Percentiles rank a stretch among this genome's conserved stretches.
Conservation (phyloP, 768 basidiomycete species). For the Trametes coccinea region DNA sequence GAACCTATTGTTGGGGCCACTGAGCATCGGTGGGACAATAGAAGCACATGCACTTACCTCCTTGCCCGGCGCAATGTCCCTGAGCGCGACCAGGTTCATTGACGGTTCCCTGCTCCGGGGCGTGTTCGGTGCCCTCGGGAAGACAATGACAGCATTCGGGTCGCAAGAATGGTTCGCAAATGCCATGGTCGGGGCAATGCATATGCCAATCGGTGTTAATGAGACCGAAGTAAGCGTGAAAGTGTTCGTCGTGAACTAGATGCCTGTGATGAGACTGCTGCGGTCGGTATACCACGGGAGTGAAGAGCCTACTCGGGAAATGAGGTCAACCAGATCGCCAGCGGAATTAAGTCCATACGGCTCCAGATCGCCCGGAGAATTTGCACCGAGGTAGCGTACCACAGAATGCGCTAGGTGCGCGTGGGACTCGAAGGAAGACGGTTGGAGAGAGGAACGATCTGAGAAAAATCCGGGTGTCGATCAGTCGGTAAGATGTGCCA, state of each 20-base stretch:
- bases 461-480: conserved; percentile 4
- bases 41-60: conserved; percentile 52
- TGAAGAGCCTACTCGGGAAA: conserved; percentile 60
- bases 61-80: conserved; percentile 60
- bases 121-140: conserved; percentile 56
- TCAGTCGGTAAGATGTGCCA: neutral
- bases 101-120: conserved; percentile 49
- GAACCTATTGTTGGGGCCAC: conserved; percentile 47
- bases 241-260: conserved; percentile 87
- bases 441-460: conserved; percentile 61
- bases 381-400: conserved; percentile 66
- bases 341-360: conserved; percentile 57
- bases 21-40: neutral
- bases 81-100: conserved; percentile 74
- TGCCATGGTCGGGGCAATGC: conserved; percentile 78
- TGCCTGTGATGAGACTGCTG: neutral
- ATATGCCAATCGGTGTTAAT: conserved; percentile 78
- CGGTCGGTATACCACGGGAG: neutral
- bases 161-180: conserved; percentile 87
- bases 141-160: conserved; percentile 90
- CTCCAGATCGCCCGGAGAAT: conserved; percentile 58
- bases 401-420: conserved; percentile 74
- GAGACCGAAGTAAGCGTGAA: conserved; percentile 81
- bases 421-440: conserved; percentile 53
- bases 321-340: conserved; percentile 65